phyloP scores from a whole-genome alignment of 148 eudicot genomes.

The Cornus controversa region DNA sequence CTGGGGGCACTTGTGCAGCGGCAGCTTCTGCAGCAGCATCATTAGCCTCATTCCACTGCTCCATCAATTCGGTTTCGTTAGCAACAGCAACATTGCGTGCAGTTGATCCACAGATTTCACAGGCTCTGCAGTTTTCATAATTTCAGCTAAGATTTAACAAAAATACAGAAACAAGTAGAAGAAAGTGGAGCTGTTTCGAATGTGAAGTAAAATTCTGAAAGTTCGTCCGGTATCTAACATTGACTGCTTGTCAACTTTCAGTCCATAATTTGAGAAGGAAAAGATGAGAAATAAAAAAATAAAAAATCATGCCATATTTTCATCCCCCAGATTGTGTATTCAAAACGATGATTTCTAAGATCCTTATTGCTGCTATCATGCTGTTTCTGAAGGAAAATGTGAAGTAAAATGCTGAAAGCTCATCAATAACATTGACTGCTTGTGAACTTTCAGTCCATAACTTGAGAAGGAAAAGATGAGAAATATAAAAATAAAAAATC shows the following conservation, averaged over 20 bases:
- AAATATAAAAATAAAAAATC: no score
- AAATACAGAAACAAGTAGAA: background rate
- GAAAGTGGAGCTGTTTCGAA: background rate
- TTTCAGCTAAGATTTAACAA: background rate
- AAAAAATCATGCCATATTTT: no score
- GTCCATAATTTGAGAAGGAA: no score
- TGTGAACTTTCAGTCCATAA: background rate
- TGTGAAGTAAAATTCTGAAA: background rate
- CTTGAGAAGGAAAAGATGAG: no score
- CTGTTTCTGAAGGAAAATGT: background rate
- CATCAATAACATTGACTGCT: background rate
- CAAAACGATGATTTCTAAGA: no score
- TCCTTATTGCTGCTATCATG: no score
- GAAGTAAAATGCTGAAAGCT: background rate
- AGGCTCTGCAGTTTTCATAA: constrained; percentile 41
- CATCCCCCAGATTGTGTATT: no score
- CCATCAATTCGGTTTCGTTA: constrained; percentile 47
- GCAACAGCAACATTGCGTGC: constrained; percentile 70
- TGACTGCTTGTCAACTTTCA: background rate
- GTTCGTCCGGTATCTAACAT: background rate
- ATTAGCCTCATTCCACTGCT: constrained; percentile 63
- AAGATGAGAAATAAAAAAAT: no score
- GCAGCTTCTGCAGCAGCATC: constrained; percentile 34
- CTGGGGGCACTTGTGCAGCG: constrained; percentile 20
- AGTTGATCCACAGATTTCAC: constrained; percentile 84